Conservation (phyloP, 768 basidiomycete species). For the Phanerochaete sordida region DNA sequence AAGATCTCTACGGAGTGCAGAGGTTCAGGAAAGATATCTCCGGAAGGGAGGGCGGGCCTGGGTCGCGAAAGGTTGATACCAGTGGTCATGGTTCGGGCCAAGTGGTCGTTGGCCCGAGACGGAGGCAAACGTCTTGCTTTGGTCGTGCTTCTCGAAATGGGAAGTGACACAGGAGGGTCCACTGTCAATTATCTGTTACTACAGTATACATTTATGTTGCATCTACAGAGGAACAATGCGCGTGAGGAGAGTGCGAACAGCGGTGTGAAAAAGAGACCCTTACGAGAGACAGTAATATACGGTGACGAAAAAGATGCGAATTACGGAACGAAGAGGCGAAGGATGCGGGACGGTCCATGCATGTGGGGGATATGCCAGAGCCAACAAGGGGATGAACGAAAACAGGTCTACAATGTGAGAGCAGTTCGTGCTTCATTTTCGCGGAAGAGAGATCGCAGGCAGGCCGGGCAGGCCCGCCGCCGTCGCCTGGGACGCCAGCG, state of each 20-base stretch:
- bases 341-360: too few relatives aligned
- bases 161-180: neutral
- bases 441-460: constrained; percentile 25
- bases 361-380: neutral
- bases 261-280: neutral
- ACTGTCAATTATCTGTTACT: neutral
- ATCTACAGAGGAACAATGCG: neutral
- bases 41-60: too few relatives aligned
- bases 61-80: too few relatives aligned
- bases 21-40: too few relatives aligned
- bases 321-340: neutral
- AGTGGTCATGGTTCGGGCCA: too few relatives aligned
- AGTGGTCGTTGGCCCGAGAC: too few relatives aligned
- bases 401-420: neutral
- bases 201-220: neutral
- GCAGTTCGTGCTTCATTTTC: neutral
- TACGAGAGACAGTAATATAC: neutral
- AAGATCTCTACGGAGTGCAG: too few relatives aligned
- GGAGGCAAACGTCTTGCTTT: too few relatives aligned
- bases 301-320: neutral
- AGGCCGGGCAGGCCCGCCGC: neutral
- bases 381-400: neutral
- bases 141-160: too few relatives aligned
- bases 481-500: neutral
- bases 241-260: neutral